phyloP scores from a whole-genome alignment of 495 filamentous ascomycete genomes.

The Penicillium canariense region DNA sequence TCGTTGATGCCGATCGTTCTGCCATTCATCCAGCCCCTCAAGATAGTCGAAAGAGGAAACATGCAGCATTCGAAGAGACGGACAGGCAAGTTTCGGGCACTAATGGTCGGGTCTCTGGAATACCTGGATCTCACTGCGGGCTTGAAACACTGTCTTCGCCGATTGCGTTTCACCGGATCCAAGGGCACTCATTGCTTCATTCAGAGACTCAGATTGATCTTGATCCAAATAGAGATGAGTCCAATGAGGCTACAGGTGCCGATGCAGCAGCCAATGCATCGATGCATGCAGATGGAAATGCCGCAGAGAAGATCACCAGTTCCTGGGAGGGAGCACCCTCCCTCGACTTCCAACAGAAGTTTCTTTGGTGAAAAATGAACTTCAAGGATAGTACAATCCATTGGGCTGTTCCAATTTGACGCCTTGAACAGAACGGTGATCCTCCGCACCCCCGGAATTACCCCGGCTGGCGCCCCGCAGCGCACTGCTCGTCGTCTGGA shows the following conservation, averaged over 20 bases:
- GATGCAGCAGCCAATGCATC: no score
- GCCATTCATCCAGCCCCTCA: not conserved
- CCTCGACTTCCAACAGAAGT: conserved; percentile 35
- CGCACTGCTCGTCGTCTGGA: not conserved
- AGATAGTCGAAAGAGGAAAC: not conserved
- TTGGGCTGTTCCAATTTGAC: no score
- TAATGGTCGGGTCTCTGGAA: not conserved
- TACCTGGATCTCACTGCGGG: not conserved
- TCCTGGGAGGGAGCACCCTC: conserved; percentile 37
- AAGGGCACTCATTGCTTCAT: not conserved
- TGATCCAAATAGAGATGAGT: not conserved
- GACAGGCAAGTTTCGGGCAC: no score
- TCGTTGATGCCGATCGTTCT: not conserved
- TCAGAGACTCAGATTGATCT: not conserved
- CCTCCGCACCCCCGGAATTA: conserved; percentile 9
- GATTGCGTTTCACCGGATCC: not conserved
- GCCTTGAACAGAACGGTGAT: not conserved
- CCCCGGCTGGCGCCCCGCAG: conserved; percentile 10
- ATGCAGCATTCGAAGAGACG: not conserved
- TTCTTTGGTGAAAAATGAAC: conserved; percentile 31
- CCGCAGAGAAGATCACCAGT: conserved; percentile 13
- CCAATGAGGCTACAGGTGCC: not conserved
- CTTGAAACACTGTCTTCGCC: not conserved
- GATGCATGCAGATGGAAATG: not conserved
- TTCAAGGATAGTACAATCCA: no score